phyloP scores from a whole-genome alignment of 2,329 filamentous ascomycete species.

The Sordariomycetes sp. region DNA sequence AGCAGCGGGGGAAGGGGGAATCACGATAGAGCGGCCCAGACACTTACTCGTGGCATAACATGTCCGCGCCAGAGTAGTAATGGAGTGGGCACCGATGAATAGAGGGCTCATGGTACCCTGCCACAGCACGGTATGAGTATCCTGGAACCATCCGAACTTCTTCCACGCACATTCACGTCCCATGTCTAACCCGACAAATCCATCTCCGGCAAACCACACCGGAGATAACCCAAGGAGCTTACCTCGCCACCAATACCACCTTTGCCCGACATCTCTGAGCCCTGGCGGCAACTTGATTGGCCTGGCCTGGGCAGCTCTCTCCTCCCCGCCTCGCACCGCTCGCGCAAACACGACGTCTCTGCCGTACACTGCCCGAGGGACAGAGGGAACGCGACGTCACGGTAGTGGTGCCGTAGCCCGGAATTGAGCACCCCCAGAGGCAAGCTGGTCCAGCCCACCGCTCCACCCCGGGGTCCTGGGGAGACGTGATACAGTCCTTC shows the following conservation, averaged over 20 bases:
- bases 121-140: background rate
- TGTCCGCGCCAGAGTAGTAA: background rate
- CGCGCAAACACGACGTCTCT: background rate
- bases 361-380: background rate
- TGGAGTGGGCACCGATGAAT: background rate
- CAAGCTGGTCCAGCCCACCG: background rate
- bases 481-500: too few species aligned
- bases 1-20: too few species aligned
- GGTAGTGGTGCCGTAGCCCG: background rate
- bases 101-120: background rate
- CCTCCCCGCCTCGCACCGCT: background rate
- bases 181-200: background rate
- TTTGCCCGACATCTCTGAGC: background rate
- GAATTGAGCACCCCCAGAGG: background rate
- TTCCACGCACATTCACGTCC: background rate
- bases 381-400: background rate
- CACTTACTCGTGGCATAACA: too few species aligned
- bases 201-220: background rate
- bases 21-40: too few species aligned
- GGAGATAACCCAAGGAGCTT: background rate
- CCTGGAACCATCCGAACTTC: background rate
- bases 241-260: background rate
- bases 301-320: background rate
- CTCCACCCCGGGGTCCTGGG: background rate
- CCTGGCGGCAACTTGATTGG: background rate